Percentiles rank a stretch among this genome's conserved stretches.
Evolutionary conservation across 768 basidiomycete species (phyloP).

Genomic region (Hirschioporus abietinus): DNA sequence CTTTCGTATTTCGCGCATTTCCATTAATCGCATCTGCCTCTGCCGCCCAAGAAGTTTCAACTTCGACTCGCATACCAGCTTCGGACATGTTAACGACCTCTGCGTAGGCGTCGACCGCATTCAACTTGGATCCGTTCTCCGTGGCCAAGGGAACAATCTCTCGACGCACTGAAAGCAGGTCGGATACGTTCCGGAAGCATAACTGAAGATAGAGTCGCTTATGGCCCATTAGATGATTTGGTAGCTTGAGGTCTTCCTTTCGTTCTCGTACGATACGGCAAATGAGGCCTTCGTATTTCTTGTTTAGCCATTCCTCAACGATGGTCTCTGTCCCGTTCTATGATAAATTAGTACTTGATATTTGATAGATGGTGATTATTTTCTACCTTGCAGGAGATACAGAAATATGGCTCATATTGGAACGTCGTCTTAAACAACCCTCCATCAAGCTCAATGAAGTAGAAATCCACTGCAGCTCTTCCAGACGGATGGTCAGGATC

Average conservation of each 20-base stretch:
- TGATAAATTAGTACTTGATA: conserved; percentile 10
- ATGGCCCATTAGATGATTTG: conserved; percentile 97
- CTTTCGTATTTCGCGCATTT: conserved; percentile 32
- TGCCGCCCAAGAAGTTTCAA: conserved; percentile 60
- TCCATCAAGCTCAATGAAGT: conserved; percentile 97
- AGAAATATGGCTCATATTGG: conserved; percentile 93
- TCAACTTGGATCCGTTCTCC: conserved; percentile 86
- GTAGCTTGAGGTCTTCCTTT: conserved; percentile 92
- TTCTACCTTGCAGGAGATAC: conserved; percentile 84
- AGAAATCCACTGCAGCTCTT: conserved; percentile 88
- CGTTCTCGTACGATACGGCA: conserved; percentile 70
- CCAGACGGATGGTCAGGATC: conserved; percentile 82
- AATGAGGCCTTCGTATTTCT: conserved; percentile 87
- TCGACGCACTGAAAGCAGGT: conserved; percentile 80
- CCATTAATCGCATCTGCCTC: conserved; percentile 33
- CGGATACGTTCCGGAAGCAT: conserved; percentile 88
- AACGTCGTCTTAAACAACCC: conserved; percentile 93
- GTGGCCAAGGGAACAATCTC: conserved; percentile 87
- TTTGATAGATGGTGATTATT: background rate
- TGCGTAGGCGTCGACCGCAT: conserved; percentile 95
- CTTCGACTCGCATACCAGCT: conserved; percentile 56
- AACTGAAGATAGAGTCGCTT: conserved; percentile 84
- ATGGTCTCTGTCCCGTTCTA: conserved; percentile 81
- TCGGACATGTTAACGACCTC: conserved; percentile 83
- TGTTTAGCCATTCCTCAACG: conserved; percentile 94